Evolutionary conservation across 495 filamentous ascomycete species (phyloP).

Genomic region (Penicillium bovifimosum): DNA sequence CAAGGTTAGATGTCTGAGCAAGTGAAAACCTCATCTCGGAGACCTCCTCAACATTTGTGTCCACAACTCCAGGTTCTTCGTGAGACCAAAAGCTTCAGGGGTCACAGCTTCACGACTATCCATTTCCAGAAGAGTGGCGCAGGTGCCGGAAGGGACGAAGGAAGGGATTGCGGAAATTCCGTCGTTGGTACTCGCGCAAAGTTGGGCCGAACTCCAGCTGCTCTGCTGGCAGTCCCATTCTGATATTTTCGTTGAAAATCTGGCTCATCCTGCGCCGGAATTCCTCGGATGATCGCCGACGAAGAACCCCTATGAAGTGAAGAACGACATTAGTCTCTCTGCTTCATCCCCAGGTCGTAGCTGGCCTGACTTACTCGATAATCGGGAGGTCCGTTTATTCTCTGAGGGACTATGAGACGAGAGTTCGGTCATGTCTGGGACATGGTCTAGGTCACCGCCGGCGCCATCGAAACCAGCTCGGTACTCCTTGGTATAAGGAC

Average conservation of each 20-base stretch:
- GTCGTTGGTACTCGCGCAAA: constrained; percentile 4
- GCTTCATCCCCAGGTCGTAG: not conserved
- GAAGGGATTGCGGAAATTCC: constrained; percentile 14
- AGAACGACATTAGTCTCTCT: not conserved
- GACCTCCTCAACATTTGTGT: not conserved
- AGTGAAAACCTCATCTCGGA: not conserved
- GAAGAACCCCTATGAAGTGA: constrained; percentile 17
- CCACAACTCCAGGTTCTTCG: not conserved
- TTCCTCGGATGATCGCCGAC: constrained; percentile 34
- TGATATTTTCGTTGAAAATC: constrained; percentile 36
- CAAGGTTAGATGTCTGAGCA: not conserved
- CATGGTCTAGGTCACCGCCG: constrained; percentile 2
- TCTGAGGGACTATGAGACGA: constrained; percentile 2
- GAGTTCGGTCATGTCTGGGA: not conserved
- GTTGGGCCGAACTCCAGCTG: constrained; percentile 23
- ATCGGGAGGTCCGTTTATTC: constrained; percentile 7
- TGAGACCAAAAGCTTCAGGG: not conserved
- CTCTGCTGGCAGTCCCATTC: constrained; percentile 20
- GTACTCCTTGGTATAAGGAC: not conserved
- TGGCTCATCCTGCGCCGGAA: constrained; percentile 35
- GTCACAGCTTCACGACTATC: not conserved
- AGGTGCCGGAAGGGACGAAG: constrained; percentile 10
- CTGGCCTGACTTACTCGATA: constrained; percentile 12
- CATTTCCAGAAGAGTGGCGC: not conserved
- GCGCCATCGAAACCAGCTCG: not conserved